Conservation (phyloP, 495 filamentous ascomycete species). For the Rostrohypoxylon terebratum region DNA sequence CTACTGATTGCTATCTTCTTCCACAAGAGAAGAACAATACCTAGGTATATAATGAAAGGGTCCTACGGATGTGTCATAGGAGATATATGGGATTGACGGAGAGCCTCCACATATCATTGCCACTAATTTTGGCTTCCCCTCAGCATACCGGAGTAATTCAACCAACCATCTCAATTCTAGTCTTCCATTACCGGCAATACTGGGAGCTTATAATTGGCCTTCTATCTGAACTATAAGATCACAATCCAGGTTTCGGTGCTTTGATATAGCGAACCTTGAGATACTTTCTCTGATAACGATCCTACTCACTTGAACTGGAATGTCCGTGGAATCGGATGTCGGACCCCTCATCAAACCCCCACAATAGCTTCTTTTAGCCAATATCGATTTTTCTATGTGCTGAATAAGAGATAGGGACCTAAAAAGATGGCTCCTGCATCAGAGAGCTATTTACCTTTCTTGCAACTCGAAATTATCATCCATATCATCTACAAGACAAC, state of each 20-base stretch:
- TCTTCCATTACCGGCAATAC: constrained; percentile 18
- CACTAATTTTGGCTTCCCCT: neutral
- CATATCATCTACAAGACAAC: neutral
- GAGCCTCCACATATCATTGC: neutral
- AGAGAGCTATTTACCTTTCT: neutral
- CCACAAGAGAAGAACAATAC: neutral
- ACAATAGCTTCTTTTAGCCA: neutral
- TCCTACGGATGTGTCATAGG: too few species aligned
- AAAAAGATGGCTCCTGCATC: too few species aligned
- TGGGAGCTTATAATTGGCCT: neutral
- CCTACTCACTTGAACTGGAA: neutral
- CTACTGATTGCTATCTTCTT: neutral
- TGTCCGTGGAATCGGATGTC: neutral
- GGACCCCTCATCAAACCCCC: neutral
- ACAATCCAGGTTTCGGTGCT: constrained; percentile 16
- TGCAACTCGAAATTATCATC: neutral
- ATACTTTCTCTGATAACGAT: constrained; percentile 1
- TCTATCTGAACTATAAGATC: neutral
- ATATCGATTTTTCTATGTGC: neutral
- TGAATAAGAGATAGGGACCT: too few species aligned
- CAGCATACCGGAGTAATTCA: neutral
- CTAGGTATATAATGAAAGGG: neutral
- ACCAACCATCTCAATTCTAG: neutral
- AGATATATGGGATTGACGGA: neutral
- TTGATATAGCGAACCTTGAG: constrained; percentile 32